These are phyloP conservation scores for Nicotiana tabacum DNA, from an alignment of 257 asterid species.

Conservation along the genomic window DNA sequence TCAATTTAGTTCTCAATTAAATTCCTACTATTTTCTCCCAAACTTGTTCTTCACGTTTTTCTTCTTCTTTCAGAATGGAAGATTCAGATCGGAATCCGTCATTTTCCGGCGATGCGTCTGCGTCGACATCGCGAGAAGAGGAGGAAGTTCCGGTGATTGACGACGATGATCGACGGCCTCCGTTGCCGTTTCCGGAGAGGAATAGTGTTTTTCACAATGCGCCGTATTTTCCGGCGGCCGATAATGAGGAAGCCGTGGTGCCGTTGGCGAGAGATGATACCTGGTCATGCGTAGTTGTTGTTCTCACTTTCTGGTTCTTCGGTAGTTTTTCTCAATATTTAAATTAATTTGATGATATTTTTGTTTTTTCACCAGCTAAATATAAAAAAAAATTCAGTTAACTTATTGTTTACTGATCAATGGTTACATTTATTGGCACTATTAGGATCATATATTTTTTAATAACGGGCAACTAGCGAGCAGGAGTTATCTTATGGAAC, in stretches of 20 bases:
- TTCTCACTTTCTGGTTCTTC: conserved; percentile 49
- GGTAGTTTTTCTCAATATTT: conserved; percentile 32
- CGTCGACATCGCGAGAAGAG: conserved; percentile 5
- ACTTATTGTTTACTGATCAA: not conserved
- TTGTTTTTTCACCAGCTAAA: not conserved
- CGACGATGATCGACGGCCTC: conserved; percentile 33
- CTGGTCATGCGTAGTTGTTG: conserved; percentile 51
- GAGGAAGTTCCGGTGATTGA: conserved; percentile 4
- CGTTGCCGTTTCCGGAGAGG: conserved; percentile 55
- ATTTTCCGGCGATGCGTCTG: not conserved
- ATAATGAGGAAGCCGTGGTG: conserved; percentile 19
- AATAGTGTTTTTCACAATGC: not conserved
- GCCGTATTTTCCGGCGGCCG: not conserved
- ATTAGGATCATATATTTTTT: not conserved
- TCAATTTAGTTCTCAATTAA: not conserved
- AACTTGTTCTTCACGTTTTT: not conserved
- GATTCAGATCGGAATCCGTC: not conserved
- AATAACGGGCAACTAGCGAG: too few species aligned
- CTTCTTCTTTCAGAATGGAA: conserved; percentile 1
- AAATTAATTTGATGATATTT: not conserved
- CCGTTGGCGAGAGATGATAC: conserved; percentile 31
- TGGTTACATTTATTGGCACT: not conserved
- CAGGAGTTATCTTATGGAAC: too few species aligned
- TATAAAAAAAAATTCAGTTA: not conserved
- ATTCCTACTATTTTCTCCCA: not conserved